Conservation (phyloP, 2,329 filamentous ascomycete species). For the Claviceps paspali region DNA sequence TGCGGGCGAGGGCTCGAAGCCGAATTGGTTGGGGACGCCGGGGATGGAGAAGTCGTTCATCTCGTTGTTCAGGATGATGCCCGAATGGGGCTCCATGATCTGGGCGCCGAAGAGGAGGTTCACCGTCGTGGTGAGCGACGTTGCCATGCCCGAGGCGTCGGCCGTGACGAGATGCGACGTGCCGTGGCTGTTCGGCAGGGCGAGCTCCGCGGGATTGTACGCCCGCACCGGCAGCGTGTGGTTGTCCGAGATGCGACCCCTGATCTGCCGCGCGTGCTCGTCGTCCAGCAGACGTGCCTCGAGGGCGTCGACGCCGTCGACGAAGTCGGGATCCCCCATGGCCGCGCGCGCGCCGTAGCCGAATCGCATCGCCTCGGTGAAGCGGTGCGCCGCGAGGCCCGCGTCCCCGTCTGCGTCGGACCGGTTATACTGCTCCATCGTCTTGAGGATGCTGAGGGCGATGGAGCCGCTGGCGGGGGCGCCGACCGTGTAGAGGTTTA, state of each 20-base stretch:
- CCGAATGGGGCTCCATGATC: constrained; percentile 66
- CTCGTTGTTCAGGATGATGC: constrained; percentile 63
- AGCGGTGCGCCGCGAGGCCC: constrained; percentile 58
- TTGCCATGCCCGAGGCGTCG: constrained; percentile 58
- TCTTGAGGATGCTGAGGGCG: constrained; percentile 63
- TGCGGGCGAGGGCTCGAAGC: constrained; percentile 60
- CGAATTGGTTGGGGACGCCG: constrained; percentile 61
- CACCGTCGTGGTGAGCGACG: constrained; percentile 73
- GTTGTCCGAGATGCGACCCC: constrained; percentile 53
- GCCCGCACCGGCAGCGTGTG: constrained; percentile 54
- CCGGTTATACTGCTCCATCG: constrained; percentile 57
- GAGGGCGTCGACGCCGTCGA: constrained; percentile 45
- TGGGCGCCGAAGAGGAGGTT: constrained; percentile 75
- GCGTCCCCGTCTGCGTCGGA: constrained; percentile 38
- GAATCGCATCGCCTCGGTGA: constrained; percentile 82
- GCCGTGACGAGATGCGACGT: constrained; percentile 60
- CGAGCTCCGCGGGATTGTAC: constrained; percentile 57
- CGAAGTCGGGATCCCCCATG: constrained; percentile 69
- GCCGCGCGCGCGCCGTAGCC: constrained; percentile 67
- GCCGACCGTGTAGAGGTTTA: constrained; percentile 51
- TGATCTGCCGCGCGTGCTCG: constrained; percentile 41
- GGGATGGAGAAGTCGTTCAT: constrained; percentile 81
- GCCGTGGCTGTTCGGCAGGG: constrained; percentile 53
- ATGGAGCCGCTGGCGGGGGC: constrained; percentile 70
- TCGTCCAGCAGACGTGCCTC: constrained; percentile 54